Evolutionary conservation across 768 basidiomycete genomes (phyloP).

Genomic region (Termitomyces sp.): DNA sequence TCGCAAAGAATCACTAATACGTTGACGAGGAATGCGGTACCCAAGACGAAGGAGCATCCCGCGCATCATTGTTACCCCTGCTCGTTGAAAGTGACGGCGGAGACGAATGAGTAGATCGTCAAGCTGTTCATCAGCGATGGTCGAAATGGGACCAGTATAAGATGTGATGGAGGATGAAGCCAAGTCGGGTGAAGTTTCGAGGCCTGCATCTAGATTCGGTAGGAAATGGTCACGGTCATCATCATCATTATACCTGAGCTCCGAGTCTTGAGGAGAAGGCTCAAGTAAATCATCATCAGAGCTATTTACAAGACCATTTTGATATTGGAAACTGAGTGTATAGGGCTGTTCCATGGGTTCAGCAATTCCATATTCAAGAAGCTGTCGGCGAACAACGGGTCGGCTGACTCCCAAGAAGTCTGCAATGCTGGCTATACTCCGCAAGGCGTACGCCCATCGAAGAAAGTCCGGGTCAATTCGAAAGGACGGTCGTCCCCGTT

Average conservation of each 20-base stretch:
- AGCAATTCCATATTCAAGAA: slow-evolving; percentile 15
- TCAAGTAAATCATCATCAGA: background rate
- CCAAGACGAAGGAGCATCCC: slow-evolving; percentile 17
- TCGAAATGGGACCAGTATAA: background rate
- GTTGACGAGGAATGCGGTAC: slow-evolving; percentile 6
- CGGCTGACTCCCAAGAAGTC: slow-evolving; percentile 12
- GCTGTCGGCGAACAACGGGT: slow-evolving; percentile 8
- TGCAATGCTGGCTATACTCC: slow-evolving; percentile 12
- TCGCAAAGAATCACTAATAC: slow-evolving; percentile 13
- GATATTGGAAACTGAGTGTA: background rate
- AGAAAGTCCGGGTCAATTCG: slow-evolving; percentile 19
- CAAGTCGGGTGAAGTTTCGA: too few relatives aligned
- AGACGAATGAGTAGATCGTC: background rate
- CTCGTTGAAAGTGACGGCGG: slow-evolving; percentile 3
- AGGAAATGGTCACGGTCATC: too few relatives aligned
- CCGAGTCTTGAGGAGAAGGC: background rate
- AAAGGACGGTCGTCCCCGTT: too few relatives aligned
- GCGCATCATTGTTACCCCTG: slow-evolving; percentile 20
- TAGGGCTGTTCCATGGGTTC: slow-evolving; percentile 9
- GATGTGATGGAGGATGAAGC: too few relatives aligned
- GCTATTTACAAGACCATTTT: background rate
- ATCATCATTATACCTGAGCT: background rate
- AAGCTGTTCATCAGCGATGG: background rate
- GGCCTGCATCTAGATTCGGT: too few relatives aligned
- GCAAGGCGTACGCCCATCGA: slow-evolving; percentile 12